Percentiles rank a stretch among this genome's conserved stretches.
Evolutionary conservation across 23 red algal genomes (phyloP).

Genomic region (Gracilariopsis chorda): DNA sequence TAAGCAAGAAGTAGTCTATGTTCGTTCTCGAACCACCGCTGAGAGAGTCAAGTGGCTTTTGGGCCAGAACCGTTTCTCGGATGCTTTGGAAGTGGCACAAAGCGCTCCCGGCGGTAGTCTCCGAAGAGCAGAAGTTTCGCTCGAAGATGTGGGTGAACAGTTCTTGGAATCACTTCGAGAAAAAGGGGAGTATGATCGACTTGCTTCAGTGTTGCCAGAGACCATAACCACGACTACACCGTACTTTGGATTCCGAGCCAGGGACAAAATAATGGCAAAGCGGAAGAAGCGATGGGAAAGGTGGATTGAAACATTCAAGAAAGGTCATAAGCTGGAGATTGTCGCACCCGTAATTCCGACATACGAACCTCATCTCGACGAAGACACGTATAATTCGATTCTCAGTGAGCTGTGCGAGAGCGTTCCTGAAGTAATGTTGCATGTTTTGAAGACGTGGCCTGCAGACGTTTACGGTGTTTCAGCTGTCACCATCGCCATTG

Average conservation of each 20-base stretch:
- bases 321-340: slow-evolving; percentile 33
- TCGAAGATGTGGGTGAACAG: slow-evolving; percentile 74
- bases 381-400: slow-evolving; percentile 46
- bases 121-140: slow-evolving; percentile 55
- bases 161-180: slow-evolving; percentile 71
- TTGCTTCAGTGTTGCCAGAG: slow-evolving; percentile 63
- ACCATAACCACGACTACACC: slow-evolving; percentile 63
- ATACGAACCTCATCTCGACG: slow-evolving; percentile 48
- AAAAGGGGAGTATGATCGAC: slow-evolving; percentile 36
- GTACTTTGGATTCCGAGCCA: slow-evolving; percentile 35
- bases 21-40: slow-evolving; percentile 45
- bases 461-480: slow-evolving; percentile 74
- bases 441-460: slow-evolving; percentile 72
- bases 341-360: slow-evolving; percentile 70
- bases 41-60: slow-evolving; percentile 82
- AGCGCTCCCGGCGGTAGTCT: slow-evolving; percentile 64
- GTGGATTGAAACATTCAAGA: slow-evolving; percentile 66
- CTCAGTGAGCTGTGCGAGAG: slow-evolving; percentile 26
- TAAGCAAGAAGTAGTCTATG: slow-evolving; percentile 15
- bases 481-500: slow-evolving; percentile 58
- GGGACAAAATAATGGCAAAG: slow-evolving; percentile 43
- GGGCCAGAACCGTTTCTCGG: slow-evolving; percentile 54
- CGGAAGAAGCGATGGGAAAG: slow-evolving; percentile 64
- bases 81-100: slow-evolving; percentile 68
- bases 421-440: slow-evolving; percentile 52